phyloP scores from a whole-genome alignment of 2,329 filamentous ascomycete genomes.

The Nemania sp. region DNA sequence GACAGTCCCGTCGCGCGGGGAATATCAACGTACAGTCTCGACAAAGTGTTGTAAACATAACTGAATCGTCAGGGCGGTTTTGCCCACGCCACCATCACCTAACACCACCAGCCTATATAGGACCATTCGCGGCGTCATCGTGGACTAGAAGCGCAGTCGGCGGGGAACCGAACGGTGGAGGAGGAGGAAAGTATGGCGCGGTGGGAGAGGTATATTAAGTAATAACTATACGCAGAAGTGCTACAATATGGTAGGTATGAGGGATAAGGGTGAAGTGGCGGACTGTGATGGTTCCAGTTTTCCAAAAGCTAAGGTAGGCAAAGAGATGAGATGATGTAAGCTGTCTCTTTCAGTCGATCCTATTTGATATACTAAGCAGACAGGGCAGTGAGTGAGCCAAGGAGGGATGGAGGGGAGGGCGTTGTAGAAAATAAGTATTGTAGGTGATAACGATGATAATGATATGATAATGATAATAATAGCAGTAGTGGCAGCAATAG shows the following conservation, averaged over 20 bases:
- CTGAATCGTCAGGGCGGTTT: slow-evolving; percentile 94
- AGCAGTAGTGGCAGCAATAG: no score
- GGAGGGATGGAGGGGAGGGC: neutral
- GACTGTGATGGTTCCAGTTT: slow-evolving; percentile 11
- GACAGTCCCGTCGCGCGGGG: neutral
- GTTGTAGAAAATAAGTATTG: no score
- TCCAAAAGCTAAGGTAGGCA: slow-evolving; percentile 16
- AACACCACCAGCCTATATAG: slow-evolving; percentile 95
- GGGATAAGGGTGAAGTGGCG: slow-evolving; percentile 7
- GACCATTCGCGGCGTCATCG: slow-evolving; percentile 92
- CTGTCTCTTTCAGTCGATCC: slow-evolving; percentile 16
- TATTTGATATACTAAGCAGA: slow-evolving; percentile 20
- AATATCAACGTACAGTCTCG: slow-evolving; percentile 69
- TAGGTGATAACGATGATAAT: no score
- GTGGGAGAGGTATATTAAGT: slow-evolving; percentile 18
- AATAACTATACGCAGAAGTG: slow-evolving; percentile 20
- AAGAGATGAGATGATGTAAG: slow-evolving; percentile 27
- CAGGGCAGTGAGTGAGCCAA: neutral
- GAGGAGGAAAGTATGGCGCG: slow-evolving; percentile 7
- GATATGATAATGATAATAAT: no score
- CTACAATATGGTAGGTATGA: slow-evolving; percentile 4
- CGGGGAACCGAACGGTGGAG: slow-evolving; percentile 32
- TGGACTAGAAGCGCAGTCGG: slow-evolving; percentile 39
- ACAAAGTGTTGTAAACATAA: slow-evolving; percentile 98
- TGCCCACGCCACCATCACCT: slow-evolving; percentile 91